Evolutionary conservation across 306 rosid species (phyloP).

Genomic region (Castanea crenata): DNA sequence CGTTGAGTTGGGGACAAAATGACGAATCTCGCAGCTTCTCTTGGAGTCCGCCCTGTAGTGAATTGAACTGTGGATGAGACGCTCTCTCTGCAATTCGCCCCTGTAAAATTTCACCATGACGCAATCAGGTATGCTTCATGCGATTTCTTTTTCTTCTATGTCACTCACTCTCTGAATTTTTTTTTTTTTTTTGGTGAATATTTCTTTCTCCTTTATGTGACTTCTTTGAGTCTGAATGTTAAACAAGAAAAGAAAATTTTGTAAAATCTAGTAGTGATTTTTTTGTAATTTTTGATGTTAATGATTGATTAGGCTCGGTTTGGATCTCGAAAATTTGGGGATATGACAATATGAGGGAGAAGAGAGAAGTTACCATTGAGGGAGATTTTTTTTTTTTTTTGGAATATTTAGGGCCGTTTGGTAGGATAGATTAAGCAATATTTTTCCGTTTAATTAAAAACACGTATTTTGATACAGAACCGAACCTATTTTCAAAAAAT

Average conservation of each 20-base stretch:
- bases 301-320: background rate
- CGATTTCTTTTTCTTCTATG: background rate
- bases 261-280: background rate
- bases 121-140: constrained; percentile 40
- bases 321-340: background rate
- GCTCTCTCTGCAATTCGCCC: constrained; percentile 22
- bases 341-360: too few relatives aligned
- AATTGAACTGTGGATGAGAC: constrained; percentile 3
- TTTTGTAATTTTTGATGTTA: background rate
- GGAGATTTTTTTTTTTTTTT: too few relatives aligned
- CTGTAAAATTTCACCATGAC: constrained; percentile 24
- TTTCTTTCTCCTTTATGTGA: background rate
- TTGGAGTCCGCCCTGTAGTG: background rate
- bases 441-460: too few relatives aligned
- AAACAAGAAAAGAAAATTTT: background rate
- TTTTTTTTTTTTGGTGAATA: background rate
- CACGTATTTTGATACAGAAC: too few relatives aligned
- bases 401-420: too few relatives aligned
- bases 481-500: too few relatives aligned
- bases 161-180: background rate
- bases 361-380: too few relatives aligned
- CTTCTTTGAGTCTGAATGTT: background rate
- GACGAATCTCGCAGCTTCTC: too few relatives aligned
- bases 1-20: background rate
- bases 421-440: too few relatives aligned